Evolutionary conservation across 768 basidiomycete species (phyloP).

Genomic region (Favolaschia claudopus): DNA sequence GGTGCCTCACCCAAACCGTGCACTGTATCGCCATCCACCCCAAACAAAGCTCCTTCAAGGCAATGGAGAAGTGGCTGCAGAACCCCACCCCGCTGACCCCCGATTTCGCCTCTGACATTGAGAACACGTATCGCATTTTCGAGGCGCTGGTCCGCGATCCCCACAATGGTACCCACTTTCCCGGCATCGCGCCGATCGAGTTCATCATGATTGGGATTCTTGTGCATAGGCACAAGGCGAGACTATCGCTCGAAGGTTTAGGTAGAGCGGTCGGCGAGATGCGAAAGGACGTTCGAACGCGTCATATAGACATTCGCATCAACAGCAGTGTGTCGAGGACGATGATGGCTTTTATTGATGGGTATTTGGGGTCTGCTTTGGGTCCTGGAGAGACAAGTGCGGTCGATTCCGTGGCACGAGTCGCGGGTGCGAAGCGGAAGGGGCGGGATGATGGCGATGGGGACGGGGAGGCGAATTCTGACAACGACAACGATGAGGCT

Average conservation of each 20-base stretch:
- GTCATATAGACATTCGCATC: constrained; percentile 71
- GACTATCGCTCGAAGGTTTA: constrained; percentile 46
- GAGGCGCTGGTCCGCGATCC: constrained; percentile 50
- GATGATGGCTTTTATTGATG: constrained; percentile 58
- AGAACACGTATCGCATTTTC: constrained; percentile 56
- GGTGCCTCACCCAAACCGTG: constrained; percentile 62
- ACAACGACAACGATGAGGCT: no score
- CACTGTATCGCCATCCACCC: constrained; percentile 57
- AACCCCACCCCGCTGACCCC: constrained; percentile 39
- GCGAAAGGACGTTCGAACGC: constrained; percentile 58
- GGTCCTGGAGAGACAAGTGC: constrained; percentile 27
- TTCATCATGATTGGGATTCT: constrained; percentile 65
- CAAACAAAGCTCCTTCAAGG: constrained; percentile 35
- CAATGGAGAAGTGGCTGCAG: constrained; percentile 61
- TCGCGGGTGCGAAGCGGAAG: background rate
- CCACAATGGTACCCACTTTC: no score
- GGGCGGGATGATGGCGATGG: no score
- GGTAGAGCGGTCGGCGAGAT: constrained; percentile 56
- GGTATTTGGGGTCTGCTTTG: constrained; percentile 5
- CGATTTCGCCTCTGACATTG: constrained; percentile 41
- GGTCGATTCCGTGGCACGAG: constrained; percentile 26
- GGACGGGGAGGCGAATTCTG: no score
- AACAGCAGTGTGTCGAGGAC: constrained; percentile 65
- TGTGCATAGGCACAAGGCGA: constrained; percentile 56
- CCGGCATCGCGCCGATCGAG: constrained; percentile 69